phyloP scores from a whole-genome alignment of 2,329 filamentous ascomycete species.

The Tolypocladium guangdongense region DNA sequence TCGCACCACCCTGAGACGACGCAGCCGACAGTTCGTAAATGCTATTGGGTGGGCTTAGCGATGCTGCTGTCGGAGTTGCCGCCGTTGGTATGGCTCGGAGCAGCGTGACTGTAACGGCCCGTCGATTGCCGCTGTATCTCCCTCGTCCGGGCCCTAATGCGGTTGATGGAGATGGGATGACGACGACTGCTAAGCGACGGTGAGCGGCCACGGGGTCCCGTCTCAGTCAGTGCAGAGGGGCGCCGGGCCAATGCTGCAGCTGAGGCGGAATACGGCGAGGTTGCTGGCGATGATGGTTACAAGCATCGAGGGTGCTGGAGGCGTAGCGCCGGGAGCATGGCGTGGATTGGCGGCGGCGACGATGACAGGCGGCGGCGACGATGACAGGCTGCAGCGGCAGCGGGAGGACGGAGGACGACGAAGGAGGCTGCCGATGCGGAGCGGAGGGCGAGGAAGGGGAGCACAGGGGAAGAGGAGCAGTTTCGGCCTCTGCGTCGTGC shows the following conservation, averaged over 20 bases:
- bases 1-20: constrained; percentile 10
- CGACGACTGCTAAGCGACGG: neutral
- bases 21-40: neutral
- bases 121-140: neutral
- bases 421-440: neutral
- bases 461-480: neutral
- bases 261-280: neutral
- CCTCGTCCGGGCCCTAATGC: neutral
- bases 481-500: neutral
- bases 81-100: neutral
- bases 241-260: neutral
- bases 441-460: neutral
- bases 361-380: neutral
- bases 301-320: constrained; percentile 1
- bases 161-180: neutral
- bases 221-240: neutral
- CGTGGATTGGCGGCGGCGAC: neutral
- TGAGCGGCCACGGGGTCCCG: neutral
- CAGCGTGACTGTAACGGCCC: neutral
- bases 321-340: neutral
- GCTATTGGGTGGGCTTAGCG: neutral
- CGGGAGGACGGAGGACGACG: neutral
- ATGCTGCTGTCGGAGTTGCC: neutral
- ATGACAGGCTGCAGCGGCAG: neutral
- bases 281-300: neutral